phyloP scores from a whole-genome alignment of 768 basidiomycete species.

The Hygrophorus russula region DNA sequence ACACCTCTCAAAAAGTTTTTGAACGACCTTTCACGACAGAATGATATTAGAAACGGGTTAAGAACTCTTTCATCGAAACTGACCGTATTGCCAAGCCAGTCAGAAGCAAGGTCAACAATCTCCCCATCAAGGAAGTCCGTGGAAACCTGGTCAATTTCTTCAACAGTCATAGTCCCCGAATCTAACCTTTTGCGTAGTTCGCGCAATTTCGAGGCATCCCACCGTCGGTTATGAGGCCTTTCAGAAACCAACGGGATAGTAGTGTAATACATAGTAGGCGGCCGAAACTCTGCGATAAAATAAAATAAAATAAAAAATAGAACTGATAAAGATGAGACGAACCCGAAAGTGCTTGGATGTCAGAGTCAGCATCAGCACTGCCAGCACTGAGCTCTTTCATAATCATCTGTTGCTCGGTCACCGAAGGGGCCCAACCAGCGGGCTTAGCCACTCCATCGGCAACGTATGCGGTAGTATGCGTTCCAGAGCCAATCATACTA shows the following conservation, averaged over 20 bases:
- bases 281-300: constrained; percentile 63
- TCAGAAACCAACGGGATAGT: constrained; percentile 88
- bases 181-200: constrained; percentile 93
- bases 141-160: constrained; percentile 87
- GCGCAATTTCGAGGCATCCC: constrained; percentile 89
- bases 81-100: constrained; percentile 97
- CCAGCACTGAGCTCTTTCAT: constrained; percentile 85
- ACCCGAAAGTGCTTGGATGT: constrained; percentile 84
- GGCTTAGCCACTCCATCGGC: constrained; percentile 50
- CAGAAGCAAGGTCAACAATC: constrained; percentile 89
- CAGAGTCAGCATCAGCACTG: constrained; percentile 65
- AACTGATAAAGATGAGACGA: constrained; percentile 17
- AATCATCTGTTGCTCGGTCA: constrained; percentile 95
- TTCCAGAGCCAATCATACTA: constrained; percentile 76
- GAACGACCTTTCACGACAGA: constrained; percentile 56
- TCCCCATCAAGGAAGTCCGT: constrained; percentile 89
- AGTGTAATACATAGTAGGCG: constrained; percentile 93
- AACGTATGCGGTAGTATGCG: constrained; percentile 44
- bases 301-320: constrained; percentile 4
- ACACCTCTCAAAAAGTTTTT: constrained; percentile 92
- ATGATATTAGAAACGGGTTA: constrained; percentile 3
- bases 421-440: constrained; percentile 56
- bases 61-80: constrained; percentile 12
- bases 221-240: constrained; percentile 72
- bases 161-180: constrained; percentile 70